Conservation (phyloP, 1,139 yeast genomes). For the Kurtzmaniella quercitrusa region DNA sequence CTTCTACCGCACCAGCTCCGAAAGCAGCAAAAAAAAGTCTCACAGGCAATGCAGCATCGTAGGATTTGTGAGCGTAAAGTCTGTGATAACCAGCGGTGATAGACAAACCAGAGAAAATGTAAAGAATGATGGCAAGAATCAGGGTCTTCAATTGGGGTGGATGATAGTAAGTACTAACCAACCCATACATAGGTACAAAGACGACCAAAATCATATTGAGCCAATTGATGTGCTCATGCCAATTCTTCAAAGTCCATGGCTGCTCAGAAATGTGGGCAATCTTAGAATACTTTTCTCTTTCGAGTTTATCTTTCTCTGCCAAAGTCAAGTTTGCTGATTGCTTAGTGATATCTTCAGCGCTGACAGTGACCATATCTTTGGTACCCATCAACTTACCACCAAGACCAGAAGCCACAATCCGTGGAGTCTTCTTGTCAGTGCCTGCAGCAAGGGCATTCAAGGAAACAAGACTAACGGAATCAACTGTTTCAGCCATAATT, state of each 20-base stretch:
- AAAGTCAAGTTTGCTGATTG: conserved; percentile 42
- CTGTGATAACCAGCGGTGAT: conserved; percentile 86
- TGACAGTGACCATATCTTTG: conserved; percentile 60
- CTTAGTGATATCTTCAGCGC: conserved; percentile 57
- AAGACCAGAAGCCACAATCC: conserved; percentile 74
- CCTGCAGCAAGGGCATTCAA: conserved; percentile 91
- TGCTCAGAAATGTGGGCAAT: conserved; percentile 80
- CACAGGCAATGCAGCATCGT: conserved; percentile 69
- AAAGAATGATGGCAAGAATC: conserved; percentile 56
- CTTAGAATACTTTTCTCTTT: conserved; percentile 42
- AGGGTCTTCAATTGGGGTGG: conserved; percentile 62
- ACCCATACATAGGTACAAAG: conserved; percentile 64
- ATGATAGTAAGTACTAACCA: conserved; percentile 40
- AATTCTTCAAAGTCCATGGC: conserved; percentile 82
- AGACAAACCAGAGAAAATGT: conserved; percentile 74
- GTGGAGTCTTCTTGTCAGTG: conserved; percentile 60
- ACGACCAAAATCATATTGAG: conserved; percentile 77
- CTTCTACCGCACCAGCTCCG: conserved; percentile 95
- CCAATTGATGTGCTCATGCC: conserved; percentile 93
- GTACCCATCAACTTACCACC: conserved; percentile 82
- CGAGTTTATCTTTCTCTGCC: conserved; percentile 53
- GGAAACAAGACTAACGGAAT: conserved; percentile 63
- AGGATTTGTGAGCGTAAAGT: conserved; percentile 80
- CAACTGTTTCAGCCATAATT: conserved; percentile 26
- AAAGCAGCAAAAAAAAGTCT: conserved; percentile 71